Conservation (phyloP, 768 basidiomycete species). For the Macrolepiota dolichaula region DNA sequence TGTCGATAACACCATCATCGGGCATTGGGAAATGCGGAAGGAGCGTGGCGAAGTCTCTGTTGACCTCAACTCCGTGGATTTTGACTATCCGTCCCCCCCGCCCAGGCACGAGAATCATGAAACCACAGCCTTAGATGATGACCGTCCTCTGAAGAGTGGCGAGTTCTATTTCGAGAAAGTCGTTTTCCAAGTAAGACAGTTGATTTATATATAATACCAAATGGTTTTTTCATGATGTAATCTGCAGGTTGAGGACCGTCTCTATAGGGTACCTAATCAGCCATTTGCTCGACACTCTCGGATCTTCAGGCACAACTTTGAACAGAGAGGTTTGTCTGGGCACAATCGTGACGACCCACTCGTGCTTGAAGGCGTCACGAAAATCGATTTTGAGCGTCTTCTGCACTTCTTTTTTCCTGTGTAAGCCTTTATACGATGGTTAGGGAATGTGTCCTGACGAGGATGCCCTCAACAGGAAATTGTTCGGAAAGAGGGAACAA, state of each 20-base stretch:
- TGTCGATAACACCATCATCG: neutral
- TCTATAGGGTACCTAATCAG: conserved; percentile 5
- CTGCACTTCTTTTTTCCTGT: conserved; percentile 4
- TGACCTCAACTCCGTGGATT: neutral
- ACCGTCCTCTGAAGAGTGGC: neutral
- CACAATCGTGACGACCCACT: conserved; percentile 1
- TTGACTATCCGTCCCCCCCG: neutral
- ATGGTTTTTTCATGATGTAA: too few relatives aligned
- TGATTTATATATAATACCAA: neutral
- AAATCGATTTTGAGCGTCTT: neutral
- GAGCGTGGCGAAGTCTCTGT: neutral
- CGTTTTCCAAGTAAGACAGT: conserved; percentile 4
- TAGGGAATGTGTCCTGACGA: neutral
- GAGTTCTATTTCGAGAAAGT: conserved; percentile 8
- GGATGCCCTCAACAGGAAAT: neutral
- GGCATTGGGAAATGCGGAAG: neutral
- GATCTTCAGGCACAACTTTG: neutral
- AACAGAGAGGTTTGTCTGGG: neutral
- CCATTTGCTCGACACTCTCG: conserved; percentile 5
- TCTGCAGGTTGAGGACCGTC: neutral
- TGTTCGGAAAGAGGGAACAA: neutral
- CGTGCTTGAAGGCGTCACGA: neutral
- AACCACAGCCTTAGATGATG: neutral
- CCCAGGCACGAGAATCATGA: neutral
- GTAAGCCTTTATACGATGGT: neutral